phyloP scores from a whole-genome alignment of 2,329 filamentous ascomycete species.

The Elsinoe batatas region DNA sequence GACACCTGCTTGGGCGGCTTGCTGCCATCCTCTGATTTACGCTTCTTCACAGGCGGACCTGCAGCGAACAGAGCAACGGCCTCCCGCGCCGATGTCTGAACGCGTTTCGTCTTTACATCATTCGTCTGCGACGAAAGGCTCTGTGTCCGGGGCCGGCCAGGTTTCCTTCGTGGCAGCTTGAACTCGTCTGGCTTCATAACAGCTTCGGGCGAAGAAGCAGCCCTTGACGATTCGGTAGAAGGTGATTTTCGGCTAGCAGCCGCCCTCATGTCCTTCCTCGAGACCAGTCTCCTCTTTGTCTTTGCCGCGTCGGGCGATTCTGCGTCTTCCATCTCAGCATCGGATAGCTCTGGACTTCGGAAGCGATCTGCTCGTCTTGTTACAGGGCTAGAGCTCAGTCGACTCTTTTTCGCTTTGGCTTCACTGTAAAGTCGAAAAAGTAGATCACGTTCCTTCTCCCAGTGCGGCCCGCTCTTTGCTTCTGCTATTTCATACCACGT shows the following conservation, averaged over 20 bases:
- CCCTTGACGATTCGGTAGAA: constrained; percentile 22
- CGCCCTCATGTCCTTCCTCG: constrained; percentile 26
- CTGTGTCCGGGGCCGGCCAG: constrained; percentile 6
- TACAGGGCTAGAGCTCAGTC: constrained; percentile 28
- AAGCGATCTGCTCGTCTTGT: constrained; percentile 24
- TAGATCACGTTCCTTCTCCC: constrained; percentile 77
- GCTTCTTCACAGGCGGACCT: constrained; percentile 17
- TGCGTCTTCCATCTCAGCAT: constrained; percentile 16
- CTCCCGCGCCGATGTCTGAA: constrained; percentile 17
- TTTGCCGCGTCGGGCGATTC: constrained; percentile 14
- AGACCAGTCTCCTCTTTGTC: constrained; percentile 25
- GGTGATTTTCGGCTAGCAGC: constrained; percentile 23
- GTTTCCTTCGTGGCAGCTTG: constrained; percentile 13
- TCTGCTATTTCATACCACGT: constrained; percentile 82
- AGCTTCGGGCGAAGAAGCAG: constrained; percentile 17
- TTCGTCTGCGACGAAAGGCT: constrained; percentile 10
- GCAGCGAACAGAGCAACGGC: constrained; percentile 11
- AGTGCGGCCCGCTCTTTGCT: constrained; percentile 72
- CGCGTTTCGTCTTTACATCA: constrained; percentile 18
- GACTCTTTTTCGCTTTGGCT: constrained; percentile 15
- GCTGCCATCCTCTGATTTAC: constrained; percentile 15
- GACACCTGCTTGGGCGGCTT: background rate
- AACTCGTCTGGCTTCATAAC: constrained; percentile 13
- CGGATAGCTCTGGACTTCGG: constrained; percentile 13
- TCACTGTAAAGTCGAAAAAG: constrained; percentile 67